phyloP scores from a whole-genome alignment of 495 filamentous ascomycete genomes.

The Viridothelium virens region DNA sequence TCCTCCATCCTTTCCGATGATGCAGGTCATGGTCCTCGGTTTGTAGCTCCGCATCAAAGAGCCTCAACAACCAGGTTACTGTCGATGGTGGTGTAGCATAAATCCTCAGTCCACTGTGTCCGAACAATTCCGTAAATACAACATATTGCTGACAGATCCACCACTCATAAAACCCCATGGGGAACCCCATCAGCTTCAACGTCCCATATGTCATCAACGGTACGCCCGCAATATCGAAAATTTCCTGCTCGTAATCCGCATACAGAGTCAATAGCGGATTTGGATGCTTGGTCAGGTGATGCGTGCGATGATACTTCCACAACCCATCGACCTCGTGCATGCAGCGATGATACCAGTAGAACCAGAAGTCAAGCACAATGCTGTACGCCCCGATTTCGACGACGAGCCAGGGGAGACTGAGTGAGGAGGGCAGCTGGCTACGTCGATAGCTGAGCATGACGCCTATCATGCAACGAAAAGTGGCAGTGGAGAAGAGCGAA shows the following conservation, averaged over 20 bases:
- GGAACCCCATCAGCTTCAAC: slow-evolving; percentile 12
- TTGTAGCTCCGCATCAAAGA: slow-evolving; percentile 11
- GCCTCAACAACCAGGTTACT: slow-evolving; percentile 5
- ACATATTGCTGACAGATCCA: slow-evolving; percentile 14
- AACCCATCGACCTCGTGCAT: slow-evolving; percentile 15
- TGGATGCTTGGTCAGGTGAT: slow-evolving; percentile 14
- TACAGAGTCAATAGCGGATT: slow-evolving; percentile 13
- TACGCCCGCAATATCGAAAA: slow-evolving; percentile 12
- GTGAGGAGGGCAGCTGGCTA: neutral
- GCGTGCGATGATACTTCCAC: slow-evolving; percentile 14
- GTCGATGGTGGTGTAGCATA: slow-evolving; percentile 1
- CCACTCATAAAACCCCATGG: slow-evolving; percentile 14
- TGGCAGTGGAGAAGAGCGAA: slow-evolving; percentile 11
- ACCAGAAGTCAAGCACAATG: slow-evolving; percentile 14
- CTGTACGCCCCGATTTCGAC: slow-evolving; percentile 11
- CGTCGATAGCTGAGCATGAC: slow-evolving; percentile 4
- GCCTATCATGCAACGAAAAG: slow-evolving; percentile 10
- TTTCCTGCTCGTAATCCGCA: slow-evolving; percentile 11
- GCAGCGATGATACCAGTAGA: slow-evolving; percentile 15
- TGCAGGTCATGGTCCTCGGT: slow-evolving; percentile 15
- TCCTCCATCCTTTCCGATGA: slow-evolving; percentile 15
- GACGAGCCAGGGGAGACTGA: slow-evolving; percentile 8
- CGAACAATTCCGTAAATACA: slow-evolving; percentile 12
- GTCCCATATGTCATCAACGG: slow-evolving; percentile 11
- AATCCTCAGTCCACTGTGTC: slow-evolving; percentile 8